A percentile compares a stretch with the other conserved stretches of the same genome.
Conservation (phyloP, 352 stramenopile species). For the Phytopythium chamaehyphon region DNA sequence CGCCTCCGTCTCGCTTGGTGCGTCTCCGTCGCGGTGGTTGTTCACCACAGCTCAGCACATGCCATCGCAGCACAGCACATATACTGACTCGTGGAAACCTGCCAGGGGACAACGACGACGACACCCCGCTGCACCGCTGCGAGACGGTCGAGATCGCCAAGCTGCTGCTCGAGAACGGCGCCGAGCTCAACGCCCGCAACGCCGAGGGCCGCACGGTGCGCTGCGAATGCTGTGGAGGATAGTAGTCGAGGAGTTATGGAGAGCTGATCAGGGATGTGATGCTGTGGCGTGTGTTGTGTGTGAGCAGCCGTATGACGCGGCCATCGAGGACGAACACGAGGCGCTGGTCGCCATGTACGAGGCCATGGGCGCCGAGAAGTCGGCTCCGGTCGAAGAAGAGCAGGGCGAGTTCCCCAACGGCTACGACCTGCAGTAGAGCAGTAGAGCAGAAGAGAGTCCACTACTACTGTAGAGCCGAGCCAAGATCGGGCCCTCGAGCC, state of each 20-base stretch:
- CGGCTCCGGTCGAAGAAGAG: constrained; percentile 26
- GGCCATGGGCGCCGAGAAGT: constrained; percentile 46
- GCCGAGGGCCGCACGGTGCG: constrained; percentile 46
- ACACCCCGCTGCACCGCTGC: constrained; percentile 62
- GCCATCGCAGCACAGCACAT: no score
- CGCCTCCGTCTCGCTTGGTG: constrained; percentile 37
- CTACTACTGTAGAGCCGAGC: no score
- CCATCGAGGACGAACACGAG: constrained; percentile 60
- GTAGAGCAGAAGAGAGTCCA: no score
- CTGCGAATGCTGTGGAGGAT: not conserved
- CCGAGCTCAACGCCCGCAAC: constrained; percentile 64
- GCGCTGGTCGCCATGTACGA: constrained; percentile 48
- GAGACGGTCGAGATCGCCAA: constrained; percentile 56
- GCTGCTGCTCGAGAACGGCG: constrained; percentile 49
- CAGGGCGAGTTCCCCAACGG: constrained; percentile 14
- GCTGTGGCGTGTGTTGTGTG: constrained; percentile 1
- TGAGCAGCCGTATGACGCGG: constrained; percentile 48
- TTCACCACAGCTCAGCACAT: no score
- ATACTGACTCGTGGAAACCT: not conserved
- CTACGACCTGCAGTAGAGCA: constrained; percentile 6
- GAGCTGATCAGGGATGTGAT: not conserved
- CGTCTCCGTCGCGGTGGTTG: not conserved
- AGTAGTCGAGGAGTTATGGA: not conserved
- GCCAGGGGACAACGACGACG: constrained; percentile 54
- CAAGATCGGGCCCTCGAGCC: no score